Conservation (phyloP, 225 moss, liverwort and hornwort species). For the Antitrichia curtipendula region DNA sequence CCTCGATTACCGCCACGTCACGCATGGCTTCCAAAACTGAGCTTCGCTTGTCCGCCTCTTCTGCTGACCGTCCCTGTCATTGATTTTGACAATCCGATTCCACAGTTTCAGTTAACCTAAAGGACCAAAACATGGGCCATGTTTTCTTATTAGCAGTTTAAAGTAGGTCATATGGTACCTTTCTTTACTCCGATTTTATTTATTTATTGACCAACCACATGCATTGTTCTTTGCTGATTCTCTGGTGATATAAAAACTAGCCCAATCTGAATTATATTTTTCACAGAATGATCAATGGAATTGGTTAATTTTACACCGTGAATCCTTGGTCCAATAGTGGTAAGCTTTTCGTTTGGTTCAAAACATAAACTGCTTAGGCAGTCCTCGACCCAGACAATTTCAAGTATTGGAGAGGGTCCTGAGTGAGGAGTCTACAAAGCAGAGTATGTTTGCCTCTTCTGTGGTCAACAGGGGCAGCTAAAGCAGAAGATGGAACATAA, state of each 20-base stretch:
- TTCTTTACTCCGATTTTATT: neutral
- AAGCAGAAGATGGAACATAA: neutral
- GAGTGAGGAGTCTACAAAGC: neutral
- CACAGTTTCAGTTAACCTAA: neutral
- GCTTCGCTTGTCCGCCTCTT: slow-evolving; percentile 64
- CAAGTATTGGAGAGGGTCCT: neutral
- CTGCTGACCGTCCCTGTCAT: slow-evolving; percentile 42
- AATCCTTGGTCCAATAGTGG: neutral
- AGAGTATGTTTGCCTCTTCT: neutral
- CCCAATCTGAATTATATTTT: neutral
- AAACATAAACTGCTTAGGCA: neutral
- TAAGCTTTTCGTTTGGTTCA: too few relatives aligned
- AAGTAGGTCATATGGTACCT: neutral
- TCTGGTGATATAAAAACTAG: neutral
- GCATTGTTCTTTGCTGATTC: neutral
- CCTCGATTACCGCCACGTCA: slow-evolving; percentile 82
- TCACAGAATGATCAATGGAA: neutral
- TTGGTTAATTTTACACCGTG: neutral
- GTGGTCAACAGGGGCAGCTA: neutral
- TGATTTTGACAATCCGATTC: neutral
- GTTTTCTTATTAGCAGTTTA: neutral
- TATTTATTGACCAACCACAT: neutral
- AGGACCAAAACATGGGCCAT: neutral
- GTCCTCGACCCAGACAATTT: neutral
- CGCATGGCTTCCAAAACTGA: slow-evolving; percentile 77